Base-by-base conservation (phyloP, 176 grass and related monocot species). In the Phyllostachys edulis region DNA sequence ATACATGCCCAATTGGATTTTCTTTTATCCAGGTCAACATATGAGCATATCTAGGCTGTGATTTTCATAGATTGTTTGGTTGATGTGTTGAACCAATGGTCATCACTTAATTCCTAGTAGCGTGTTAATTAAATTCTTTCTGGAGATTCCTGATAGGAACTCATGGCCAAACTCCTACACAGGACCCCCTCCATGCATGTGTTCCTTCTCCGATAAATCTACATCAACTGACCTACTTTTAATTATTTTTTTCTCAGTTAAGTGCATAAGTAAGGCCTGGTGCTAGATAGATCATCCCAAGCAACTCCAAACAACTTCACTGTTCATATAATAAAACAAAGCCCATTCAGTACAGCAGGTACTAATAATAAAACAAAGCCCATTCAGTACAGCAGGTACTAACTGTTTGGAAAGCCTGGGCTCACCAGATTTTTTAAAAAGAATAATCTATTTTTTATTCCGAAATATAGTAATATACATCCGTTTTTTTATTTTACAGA, bases 251-350 rank as follows among this genome's bases (percentile, higher is more conserved):
- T 15, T 60, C 29, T 36, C 52, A 50, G 69, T 80, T 16, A 66
- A 61, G 32, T 54, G 29, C 76, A 64, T 41, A 76, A 84, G 5
- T 41, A 81, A 42, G 50, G 51, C 49, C 75, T 64, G 51, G 50
- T 78, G 63, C 26, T 69, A 55, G 54, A 85, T 69, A 32, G 62
- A 80, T 44, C 42, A 85, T 79, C 51, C 46, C 47, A 84, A 59
- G 82, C 60, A 79, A 61, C 76, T 68, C 88, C 73, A 77, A 82
- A 87, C 79, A 78, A 78, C 66, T 41, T 74, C 45, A 79, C 36
- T 52, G 10, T 70, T 85, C 57, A 52, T 42, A 83, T 27, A 86
- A 86, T 86, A 81, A 81, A 84, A 67, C 81, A 65, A 56, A 76
- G n/a, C 24, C 23, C n/a, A 56, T 74, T 20, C 63, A 69, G 69